Conservation (phyloP, 306 rosid genomes). For the Sindora glabra region DNA sequence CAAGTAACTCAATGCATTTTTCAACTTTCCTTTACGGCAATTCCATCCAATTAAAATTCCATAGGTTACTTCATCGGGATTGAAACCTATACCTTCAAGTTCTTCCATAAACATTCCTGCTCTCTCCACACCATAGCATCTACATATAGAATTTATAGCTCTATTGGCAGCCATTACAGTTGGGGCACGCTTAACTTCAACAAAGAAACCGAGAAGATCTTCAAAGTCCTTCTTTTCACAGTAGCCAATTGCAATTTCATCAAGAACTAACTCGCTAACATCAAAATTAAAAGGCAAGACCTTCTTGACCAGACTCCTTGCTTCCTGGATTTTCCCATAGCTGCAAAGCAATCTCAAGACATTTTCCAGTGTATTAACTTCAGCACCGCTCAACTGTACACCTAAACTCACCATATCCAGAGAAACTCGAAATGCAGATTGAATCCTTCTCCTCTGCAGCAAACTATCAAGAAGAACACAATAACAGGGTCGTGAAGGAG, state of each 20-base stretch:
- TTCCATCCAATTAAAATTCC: slow-evolving; percentile 88
- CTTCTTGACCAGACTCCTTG: slow-evolving; percentile 65
- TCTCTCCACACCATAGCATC: slow-evolving; percentile 42
- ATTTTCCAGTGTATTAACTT: slow-evolving; percentile 39
- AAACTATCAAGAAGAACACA: slow-evolving; percentile 37
- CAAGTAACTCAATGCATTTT: slow-evolving; percentile 45
- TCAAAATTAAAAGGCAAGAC: slow-evolving; percentile 28
- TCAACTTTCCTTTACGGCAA: slow-evolving; percentile 51
- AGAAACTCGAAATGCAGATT: slow-evolving; percentile 31
- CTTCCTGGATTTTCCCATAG: slow-evolving; percentile 61
- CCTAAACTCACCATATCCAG: slow-evolving; percentile 45
- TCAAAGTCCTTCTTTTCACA: slow-evolving; percentile 79
- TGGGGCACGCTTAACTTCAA: slow-evolving; percentile 46
- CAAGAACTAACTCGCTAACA: slow-evolving; percentile 37
- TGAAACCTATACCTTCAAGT: slow-evolving; percentile 47
- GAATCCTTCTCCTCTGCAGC: slow-evolving; percentile 39
- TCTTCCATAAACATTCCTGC: slow-evolving; percentile 48
- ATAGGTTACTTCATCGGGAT: slow-evolving; percentile 63
- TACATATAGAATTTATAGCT: slow-evolving; percentile 50
- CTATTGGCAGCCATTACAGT: slow-evolving; percentile 55
- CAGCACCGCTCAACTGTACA: slow-evolving; percentile 27
- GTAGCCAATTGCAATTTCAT: slow-evolving; percentile 69
- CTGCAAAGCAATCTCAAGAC: slow-evolving; percentile 52
- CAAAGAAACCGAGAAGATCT: slow-evolving; percentile 69
- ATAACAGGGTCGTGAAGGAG: slow-evolving; percentile 38